These are phyloP conservation scores for Curvularia spicifera DNA, from an alignment of 2,329 filamentous ascomycete genomes.

Conservation along the genomic window DNA sequence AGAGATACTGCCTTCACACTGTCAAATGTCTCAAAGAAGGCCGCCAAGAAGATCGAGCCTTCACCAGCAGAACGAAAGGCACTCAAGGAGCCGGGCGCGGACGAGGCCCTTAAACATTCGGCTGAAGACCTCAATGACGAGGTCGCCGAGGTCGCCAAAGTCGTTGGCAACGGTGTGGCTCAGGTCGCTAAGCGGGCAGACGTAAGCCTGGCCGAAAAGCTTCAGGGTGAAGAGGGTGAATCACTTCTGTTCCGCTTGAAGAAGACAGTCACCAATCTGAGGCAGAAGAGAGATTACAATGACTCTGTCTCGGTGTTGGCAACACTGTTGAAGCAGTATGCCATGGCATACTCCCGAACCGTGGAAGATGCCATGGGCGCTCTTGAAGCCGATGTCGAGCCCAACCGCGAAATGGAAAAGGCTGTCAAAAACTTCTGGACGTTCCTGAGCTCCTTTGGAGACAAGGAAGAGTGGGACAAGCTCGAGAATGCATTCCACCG, in stretches of 20 bases:
- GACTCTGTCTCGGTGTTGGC: constrained; percentile 83
- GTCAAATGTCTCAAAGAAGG: constrained; percentile 75
- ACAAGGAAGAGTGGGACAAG: constrained; percentile 74
- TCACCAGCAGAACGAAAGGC: constrained; percentile 65
- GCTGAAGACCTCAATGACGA: constrained; percentile 65
- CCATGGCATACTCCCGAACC: constrained; percentile 75
- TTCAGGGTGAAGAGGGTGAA: constrained; percentile 73
- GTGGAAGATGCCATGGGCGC: constrained; percentile 70
- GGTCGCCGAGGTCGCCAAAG: constrained; percentile 53
- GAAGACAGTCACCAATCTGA: constrained; percentile 73
- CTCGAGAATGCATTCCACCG: constrained; percentile 72
- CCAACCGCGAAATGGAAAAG: constrained; percentile 75
- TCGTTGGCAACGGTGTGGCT: constrained; percentile 54
- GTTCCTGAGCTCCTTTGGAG: constrained; percentile 80
- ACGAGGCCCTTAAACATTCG: constrained; percentile 60
- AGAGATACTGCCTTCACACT: constrained; percentile 83
- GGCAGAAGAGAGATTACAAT: constrained; percentile 79
- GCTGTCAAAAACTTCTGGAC: constrained; percentile 82
- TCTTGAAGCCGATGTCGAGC: constrained; percentile 72
- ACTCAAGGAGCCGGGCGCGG: constrained; percentile 59
- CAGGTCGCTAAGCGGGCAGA: constrained; percentile 64
- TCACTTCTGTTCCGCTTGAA: constrained; percentile 78
- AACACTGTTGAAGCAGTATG: constrained; percentile 77
- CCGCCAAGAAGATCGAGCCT: constrained; percentile 75
- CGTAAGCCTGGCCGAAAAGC: constrained; percentile 74